A percentile compares a stretch with the other conserved stretches of the same genome.
Evolutionary conservation across 805 yeast genomes (phyloP).

Genomic region (Barnettozyma siamensis): DNA sequence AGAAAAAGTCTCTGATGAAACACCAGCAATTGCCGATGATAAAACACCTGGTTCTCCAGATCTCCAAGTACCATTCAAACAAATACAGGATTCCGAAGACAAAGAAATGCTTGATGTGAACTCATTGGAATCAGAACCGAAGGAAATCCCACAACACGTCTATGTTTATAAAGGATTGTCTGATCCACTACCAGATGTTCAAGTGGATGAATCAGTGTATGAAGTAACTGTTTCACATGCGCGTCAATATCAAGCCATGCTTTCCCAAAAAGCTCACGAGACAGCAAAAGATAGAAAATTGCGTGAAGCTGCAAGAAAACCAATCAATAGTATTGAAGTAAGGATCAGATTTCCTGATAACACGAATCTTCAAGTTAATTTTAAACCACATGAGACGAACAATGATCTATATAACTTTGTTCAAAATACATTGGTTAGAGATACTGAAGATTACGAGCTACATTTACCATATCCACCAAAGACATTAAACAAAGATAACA

Average conservation of each 20-base stretch:
- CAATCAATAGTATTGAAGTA: constrained; percentile 29
- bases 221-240: constrained; percentile 51
- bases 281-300: constrained; percentile 37
- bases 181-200: constrained; percentile 9
- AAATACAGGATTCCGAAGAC: background rate
- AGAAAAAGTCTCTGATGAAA: background rate
- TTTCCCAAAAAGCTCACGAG: constrained; percentile 36
- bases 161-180: constrained; percentile 20
- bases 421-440: constrained; percentile 25
- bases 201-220: constrained; percentile 33
- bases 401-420: constrained; percentile 26
- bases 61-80: no score
- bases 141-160: constrained; percentile 19
- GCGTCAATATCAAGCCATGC: constrained; percentile 43
- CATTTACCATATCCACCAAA: constrained; percentile 43
- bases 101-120: background rate
- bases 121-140: background rate
- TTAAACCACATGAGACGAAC: constrained; percentile 39
- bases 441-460: constrained; percentile 32
- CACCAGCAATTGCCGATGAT: no score
- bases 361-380: constrained; percentile 43
- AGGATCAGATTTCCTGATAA: constrained; percentile 57
- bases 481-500: constrained; percentile 26
- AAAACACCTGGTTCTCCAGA: no score
- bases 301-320: constrained; percentile 23